Base-by-base conservation (phyloP, 768 basidiomycete genomes). In the Serpula lacrymans region DNA sequence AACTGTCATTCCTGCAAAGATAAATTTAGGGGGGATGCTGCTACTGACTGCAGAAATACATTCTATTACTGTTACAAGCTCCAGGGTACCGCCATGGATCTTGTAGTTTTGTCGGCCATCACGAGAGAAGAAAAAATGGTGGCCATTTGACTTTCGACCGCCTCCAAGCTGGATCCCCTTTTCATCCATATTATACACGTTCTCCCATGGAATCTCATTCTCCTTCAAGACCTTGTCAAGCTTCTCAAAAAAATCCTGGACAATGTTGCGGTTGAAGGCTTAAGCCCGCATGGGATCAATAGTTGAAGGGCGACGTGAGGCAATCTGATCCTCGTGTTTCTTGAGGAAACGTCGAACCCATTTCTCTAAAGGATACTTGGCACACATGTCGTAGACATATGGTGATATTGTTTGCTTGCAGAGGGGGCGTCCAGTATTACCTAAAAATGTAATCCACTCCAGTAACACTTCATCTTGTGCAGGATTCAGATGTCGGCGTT, bases 121-220 rank as follows among this genome's bases (percentile, higher is more conserved):
- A 1, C 53, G 48, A 14, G 47, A 39, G 35, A 61, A 39, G n/a
- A n/a, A 31, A 56, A 34, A 27, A 36, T 48, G 8, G 47, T 50
- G 1, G 24, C 33, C 10, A 32, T 16, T 21, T 48, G 7, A 25
- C 16, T 48, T 47, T 14, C 31, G 14, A 3, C 64, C 60, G 12
- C 65, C 58, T 20, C 60, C 63, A 9, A 46, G 17, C 34, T 63
- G 59, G 31, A 50, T 41, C 0, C 62, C 65, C 39, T 65, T 67
- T 46, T 67, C 59, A 45, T 65, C 62, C 62, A 63, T 59, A 40
- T 66, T 67, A n/a, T 51, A 66, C 10, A 57, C 34, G 36, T 68
- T 58, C 34, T 58, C 49, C 13, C 45, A 39, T 4, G 60, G 62
- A n/a, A 69, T 64, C 3, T 45, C 37, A 37, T 57, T 34, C 21